Evolutionary conservation across 179 eudicot species (phyloP), one percentile per base, ranked within the genome.

Genomic region (Patellifolia procumbens): DNA sequence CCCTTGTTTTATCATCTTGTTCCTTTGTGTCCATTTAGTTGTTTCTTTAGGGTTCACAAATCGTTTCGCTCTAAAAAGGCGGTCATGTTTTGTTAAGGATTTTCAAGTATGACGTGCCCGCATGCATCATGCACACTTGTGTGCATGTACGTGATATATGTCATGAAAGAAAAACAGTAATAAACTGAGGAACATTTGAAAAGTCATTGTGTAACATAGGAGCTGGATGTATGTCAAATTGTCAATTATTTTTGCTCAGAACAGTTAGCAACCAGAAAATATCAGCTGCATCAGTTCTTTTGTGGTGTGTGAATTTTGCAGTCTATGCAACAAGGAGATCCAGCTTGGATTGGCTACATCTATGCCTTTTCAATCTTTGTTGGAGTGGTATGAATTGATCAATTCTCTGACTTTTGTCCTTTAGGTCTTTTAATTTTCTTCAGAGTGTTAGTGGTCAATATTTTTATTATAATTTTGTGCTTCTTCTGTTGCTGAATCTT

Each of bases 241-340:
- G 42, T 43, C 32, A 26, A 26, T 7, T 49, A 26, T 12, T 35
- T 74, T 60, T 48, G 29, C 5, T 65, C 43, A n/a, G 29, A 16
- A 17, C 6, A n/a, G 34, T 67, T 45, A 35, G 10, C 16, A 26
- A 31, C 20, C 55, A 45, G 59, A 4, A n/a, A 20, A n/a, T 58
- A 8, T 29, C 51, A 11, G 31, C 46, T 59, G 59, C 42, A 78
- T 70, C 46, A 26, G 5, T 75, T 9, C 13, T 66, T 75, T 63
- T 51, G 58, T 51, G 59, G 48, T 69, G 37, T 83, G 59, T 76
- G 26, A 28, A 60, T 82, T 69, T 75, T 83, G 84, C 90, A 92
- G 97, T 87, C 97, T 51, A 90, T 92, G 97, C 94, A 92, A 89
- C 86, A 73, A 55, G 87, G 93, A 29, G 95, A 84, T 78, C 97